A percentile compares a stretch with the other conserved stretches of the same genome.
phyloP scores from a whole-genome alignment of 306 rosid species.

The Castanea mollissima region DNA sequence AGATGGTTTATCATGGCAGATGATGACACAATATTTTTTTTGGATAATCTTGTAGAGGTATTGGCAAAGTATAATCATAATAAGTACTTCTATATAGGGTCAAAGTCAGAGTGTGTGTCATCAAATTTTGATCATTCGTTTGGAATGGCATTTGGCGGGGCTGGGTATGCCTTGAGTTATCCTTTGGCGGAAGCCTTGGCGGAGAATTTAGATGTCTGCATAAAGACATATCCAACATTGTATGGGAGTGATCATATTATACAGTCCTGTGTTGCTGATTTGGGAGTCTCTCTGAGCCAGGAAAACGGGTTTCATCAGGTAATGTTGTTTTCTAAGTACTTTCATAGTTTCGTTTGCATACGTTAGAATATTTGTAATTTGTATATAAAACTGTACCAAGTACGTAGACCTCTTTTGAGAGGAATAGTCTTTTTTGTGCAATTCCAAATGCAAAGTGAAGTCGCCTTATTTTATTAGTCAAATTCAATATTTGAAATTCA shows the following conservation, averaged over 20 bases:
- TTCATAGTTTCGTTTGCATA: neutral
- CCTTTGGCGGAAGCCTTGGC: neutral
- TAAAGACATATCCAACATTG: neutral
- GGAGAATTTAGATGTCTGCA: neutral
- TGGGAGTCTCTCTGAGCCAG: neutral
- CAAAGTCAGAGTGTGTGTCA: neutral
- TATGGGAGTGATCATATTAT: neutral
- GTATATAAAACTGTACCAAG: no score
- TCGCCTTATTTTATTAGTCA: no score
- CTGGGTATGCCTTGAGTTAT: neutral
- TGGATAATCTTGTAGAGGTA: neutral
- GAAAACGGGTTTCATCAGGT: constrained; percentile 5
- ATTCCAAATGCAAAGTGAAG: no score
- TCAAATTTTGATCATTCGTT: neutral
- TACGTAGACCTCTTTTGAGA: no score
- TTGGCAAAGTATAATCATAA: neutral
- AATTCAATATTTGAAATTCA: no score
- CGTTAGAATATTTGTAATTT: no score
- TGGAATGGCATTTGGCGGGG: constrained; percentile 2
- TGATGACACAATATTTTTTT: neutral
- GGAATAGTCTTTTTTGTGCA: no score
- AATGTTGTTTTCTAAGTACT: neutral
- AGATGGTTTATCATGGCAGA: constrained; percentile 2
- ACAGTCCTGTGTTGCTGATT: constrained; percentile 1
- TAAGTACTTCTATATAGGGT: constrained; percentile 3